Evolutionary conservation across 2,329 filamentous ascomycete species (phyloP).

Genomic region (Bipolaris victoriae): DNA sequence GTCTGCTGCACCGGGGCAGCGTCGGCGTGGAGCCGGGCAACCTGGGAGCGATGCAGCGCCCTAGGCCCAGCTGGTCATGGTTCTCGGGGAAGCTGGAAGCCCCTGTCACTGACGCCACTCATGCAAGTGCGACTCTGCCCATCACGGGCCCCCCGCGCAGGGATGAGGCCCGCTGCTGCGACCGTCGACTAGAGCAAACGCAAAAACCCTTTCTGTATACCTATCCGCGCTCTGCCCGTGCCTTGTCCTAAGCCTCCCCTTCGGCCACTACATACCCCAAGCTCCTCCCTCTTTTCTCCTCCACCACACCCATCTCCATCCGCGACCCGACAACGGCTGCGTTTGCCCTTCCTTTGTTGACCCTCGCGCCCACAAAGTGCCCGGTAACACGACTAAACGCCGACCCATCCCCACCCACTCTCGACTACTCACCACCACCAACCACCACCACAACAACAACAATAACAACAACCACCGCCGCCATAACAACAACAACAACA

Average conservation of each 20-base stretch:
- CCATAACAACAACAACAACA: background rate
- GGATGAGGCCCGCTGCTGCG: slow-evolving; percentile 7
- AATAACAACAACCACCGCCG: background rate
- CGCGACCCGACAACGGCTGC: slow-evolving; percentile 18
- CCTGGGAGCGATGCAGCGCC: background rate
- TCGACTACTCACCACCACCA: background rate
- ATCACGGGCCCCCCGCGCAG: slow-evolving; percentile 16
- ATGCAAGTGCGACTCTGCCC: slow-evolving; percentile 17
- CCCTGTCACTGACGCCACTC: slow-evolving; percentile 27
- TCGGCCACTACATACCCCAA: slow-evolving; percentile 14
- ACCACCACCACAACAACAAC: background rate
- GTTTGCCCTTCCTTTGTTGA: slow-evolving; percentile 30
- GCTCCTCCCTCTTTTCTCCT: slow-evolving; percentile 11
- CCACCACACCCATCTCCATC: slow-evolving; percentile 1
- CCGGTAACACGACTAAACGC: slow-evolving; percentile 16
- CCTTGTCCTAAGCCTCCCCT: slow-evolving; percentile 17
- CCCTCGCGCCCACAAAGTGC: background rate
- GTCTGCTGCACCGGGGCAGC: slow-evolving; percentile 9
- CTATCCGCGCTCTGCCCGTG: slow-evolving; percentile 21
- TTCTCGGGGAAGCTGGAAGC: slow-evolving; percentile 27
- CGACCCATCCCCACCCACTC: slow-evolving; percentile 3
- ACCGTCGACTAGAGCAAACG: slow-evolving; percentile 26
- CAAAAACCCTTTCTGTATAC: slow-evolving; percentile 36
- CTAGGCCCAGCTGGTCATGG: slow-evolving; percentile 12
- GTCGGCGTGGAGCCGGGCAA: slow-evolving; percentile 9